Evolutionary conservation across 257 asterid species (phyloP), one percentile per base, ranked within the genome.

Genomic region (Voacanga thouarsii): DNA sequence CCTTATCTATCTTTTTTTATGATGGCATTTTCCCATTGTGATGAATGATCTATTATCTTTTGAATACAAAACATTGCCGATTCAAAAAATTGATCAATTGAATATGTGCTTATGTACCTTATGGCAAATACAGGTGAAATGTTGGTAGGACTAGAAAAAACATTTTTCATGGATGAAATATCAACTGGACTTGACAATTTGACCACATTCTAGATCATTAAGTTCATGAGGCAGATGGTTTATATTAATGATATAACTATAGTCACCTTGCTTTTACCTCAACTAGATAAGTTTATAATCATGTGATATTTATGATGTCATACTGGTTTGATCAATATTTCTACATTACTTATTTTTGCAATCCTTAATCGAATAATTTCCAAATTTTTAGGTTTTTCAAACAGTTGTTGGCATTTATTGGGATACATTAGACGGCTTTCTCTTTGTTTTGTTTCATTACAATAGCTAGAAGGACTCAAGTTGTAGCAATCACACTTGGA

Each of bases 181-280:
- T 94, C 98, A 6, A 94, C 94, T 0, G 98, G 98, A 16, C 86
- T 94, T 15, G 98, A 92, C 77, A 94, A 96, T 76, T 94, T 97
- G 26, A 94, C 98, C 15, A 94, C 98, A 5, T 92, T 90, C 85
- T 96, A 93, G 67, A 93, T 93, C 10, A 79, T 88, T 76, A 93
- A 93, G 84, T 90, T 83, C 75, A 90, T 91, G 98, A 87, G 91
- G 53, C 98, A 93, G 73, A 91, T 93, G 95, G n/a, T n/a, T n/a
- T n/a, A n/a, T n/a, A n/a, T n/a, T n/a, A n/a, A n/a, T n/a, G n/a
- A n/a, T n/a, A n/a, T 89, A 78, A 87, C 94, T 47, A 94, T 94
- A 96, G 85, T 89, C 76, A 90, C 92, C 71, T 88, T 96, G 72
- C 91, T 94, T n/a, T 70, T 93, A 43, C 98, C 91, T 80, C 96